A percentile compares a stretch with the other conserved stretches of the same genome.
phyloP scores from a whole-genome alignment of 176 grass and related monocot genomes.

The Oryza coarctata region DNA sequence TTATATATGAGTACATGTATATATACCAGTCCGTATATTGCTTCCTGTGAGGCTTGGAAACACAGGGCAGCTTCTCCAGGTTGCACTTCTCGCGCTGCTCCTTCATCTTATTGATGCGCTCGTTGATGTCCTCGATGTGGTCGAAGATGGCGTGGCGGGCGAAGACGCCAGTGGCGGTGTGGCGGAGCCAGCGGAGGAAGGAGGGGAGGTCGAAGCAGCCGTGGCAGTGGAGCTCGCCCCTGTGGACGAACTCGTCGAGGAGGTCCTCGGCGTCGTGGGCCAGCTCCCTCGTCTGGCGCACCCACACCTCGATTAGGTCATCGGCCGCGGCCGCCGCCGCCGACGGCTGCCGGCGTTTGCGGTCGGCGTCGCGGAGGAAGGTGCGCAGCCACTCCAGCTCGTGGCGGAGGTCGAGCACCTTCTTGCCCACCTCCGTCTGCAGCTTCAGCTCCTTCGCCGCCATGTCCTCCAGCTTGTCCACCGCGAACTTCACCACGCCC shows the following conservation, averaged over 20 bases:
- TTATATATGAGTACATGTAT: background rate
- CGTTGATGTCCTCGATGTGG: background rate
- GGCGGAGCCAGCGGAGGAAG: constrained; percentile 12
- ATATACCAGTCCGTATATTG: background rate
- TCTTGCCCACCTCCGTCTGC: constrained; percentile 22
- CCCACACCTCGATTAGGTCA: constrained; percentile 6
- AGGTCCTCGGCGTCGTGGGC: constrained; percentile 17
- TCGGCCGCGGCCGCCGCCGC: too few relatives aligned
- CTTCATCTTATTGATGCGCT: background rate
- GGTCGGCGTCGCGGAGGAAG: constrained; percentile 11
- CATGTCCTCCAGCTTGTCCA: constrained; percentile 20
- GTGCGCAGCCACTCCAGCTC: constrained; percentile 15
- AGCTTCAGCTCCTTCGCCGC: constrained; percentile 9
- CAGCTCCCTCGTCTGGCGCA: constrained; percentile 23
- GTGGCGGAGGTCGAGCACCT: background rate
- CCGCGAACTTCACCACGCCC: constrained; percentile 1
- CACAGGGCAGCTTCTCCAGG: background rate
- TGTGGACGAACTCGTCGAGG: constrained; percentile 9
- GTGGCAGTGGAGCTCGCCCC: constrained; percentile 11
- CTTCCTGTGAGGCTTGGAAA: background rate
- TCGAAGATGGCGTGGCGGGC: constrained; percentile 3
- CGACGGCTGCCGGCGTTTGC: background rate
- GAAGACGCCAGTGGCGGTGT: background rate
- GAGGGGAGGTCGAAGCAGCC: constrained; percentile 18
- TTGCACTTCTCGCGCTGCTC: background rate